A percentile compares a stretch with the other conserved stretches of the same genome.
phyloP scores from a whole-genome alignment of 352 stramenopile genomes.

The Globisporangium rhizosaccharum region DNA sequence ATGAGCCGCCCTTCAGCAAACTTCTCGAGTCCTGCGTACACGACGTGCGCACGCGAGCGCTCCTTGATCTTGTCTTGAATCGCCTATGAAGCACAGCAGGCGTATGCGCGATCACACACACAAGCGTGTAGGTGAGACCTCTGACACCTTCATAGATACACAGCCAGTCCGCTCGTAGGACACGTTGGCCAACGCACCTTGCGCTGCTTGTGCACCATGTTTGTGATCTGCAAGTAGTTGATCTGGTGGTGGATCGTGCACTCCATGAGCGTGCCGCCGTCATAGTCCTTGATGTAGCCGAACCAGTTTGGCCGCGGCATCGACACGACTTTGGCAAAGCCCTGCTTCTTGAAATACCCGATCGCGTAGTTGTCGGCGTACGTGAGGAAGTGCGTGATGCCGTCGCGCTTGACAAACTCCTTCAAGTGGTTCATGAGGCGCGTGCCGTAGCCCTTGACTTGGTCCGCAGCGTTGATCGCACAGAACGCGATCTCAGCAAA shows the following conservation, averaged over 20 bases:
- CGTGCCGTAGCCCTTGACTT: slow-evolving; percentile 97
- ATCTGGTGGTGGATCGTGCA: slow-evolving; percentile 98
- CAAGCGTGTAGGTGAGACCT: slow-evolving; percentile 9
- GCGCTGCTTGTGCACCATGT: slow-evolving; percentile 93
- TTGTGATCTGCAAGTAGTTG: slow-evolving; percentile 94
- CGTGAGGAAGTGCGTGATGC: slow-evolving; percentile 96
- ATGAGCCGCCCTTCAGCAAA: slow-evolving; percentile 80
- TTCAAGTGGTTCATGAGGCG: slow-evolving; percentile 99
- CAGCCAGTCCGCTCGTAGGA: neutral
- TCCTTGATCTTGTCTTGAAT: slow-evolving; percentile 83
- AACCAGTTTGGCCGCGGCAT: slow-evolving; percentile 90
- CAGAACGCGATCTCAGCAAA: slow-evolving; percentile 99
- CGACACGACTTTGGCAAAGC: slow-evolving; percentile 84
- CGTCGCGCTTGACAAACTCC: slow-evolving; percentile 91
- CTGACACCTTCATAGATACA: slow-evolving; percentile 1
- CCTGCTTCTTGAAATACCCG: slow-evolving; percentile 99
- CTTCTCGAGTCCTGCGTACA: slow-evolving; percentile 64
- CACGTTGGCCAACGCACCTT: slow-evolving; percentile 56
- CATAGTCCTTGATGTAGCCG: slow-evolving; percentile 99
- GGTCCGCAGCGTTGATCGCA: slow-evolving; percentile 95
- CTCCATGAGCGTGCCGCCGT: slow-evolving; percentile 99
- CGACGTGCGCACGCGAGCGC: slow-evolving; percentile 58
- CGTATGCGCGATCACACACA: neutral
- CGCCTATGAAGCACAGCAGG: slow-evolving; percentile 25
- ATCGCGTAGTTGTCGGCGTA: slow-evolving; percentile 99